Evolutionary conservation across 257 asterid species (phyloP).

Genomic region (Solanum chiquidenum): DNA sequence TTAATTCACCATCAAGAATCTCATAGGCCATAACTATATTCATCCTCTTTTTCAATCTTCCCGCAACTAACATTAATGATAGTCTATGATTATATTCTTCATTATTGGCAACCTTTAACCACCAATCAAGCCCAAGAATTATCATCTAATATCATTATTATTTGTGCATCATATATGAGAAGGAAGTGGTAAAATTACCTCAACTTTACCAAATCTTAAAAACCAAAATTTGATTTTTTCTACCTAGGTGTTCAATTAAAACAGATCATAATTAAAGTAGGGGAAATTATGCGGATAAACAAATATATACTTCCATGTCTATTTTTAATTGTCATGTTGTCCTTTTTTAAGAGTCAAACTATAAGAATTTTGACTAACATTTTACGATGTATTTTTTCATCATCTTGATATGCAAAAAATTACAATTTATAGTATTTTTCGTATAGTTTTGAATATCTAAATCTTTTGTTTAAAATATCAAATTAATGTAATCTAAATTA

Average conservation of each 20-base stretch:
- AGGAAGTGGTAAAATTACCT: not conserved
- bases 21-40: not conserved
- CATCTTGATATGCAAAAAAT: no score
- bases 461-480: no score
- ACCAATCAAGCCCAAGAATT: not conserved
- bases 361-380: no score
- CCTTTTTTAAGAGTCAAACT: no score
- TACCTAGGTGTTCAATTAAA: not conserved
- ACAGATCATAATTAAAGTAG: not conserved
- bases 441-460: no score
- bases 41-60: not conserved
- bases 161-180: not conserved
- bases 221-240: not conserved
- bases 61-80: not conserved
- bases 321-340: no score
- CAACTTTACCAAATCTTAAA: not conserved
- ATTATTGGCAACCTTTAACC: not conserved
- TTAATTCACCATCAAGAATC: not conserved
- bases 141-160: not conserved
- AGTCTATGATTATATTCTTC: not conserved
- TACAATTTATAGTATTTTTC: no score
- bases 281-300: not conserved
- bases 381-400: no score
- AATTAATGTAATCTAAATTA: no score
- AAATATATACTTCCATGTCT: fast-evolving